Evolutionary conservation across 257 asterid genomes (phyloP), one percentile per base, ranked within the genome.

Genomic region (Apocynum venetum): DNA sequence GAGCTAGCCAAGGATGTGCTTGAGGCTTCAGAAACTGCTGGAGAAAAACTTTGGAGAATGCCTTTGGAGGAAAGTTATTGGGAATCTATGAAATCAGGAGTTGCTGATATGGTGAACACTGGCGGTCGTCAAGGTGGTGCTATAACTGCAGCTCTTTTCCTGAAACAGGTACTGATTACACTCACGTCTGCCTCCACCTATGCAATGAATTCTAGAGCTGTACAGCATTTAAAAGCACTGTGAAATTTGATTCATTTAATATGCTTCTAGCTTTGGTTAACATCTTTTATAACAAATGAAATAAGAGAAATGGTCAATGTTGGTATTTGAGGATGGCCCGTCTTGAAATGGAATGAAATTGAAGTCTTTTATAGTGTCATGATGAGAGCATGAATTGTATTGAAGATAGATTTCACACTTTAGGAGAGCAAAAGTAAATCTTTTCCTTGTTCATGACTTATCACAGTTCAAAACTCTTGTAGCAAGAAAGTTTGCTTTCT

Each of bases 51-150:
- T 41, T 95, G 99, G 97, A 91, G 99, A 82, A 75, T 95, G 92
- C 99, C 98, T 0, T 49, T 95, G 91, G 99, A 95, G 87, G 99
- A 95, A 56, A 90, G 92, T 78, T 95, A 95, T 40, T 95, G 99
- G 99, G 99, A 95, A 61, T 79, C 91, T 6, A 95, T 95, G 99
- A 95, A 90, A 80, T 95, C 99, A 0, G 93, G 97, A 57, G 97
- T 93, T 75, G 99, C 99, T 60, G 99, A 96, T 84, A 93, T 96
- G 99, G 98, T 89, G 43, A 96, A 96, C 74, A 93, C 97, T 0
- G 99, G 99, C 14, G 89, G 95, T 71, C 97, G 97, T 82, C 95
- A 80, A 82, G 99, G 97, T 61, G 99, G 99, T 15, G 87, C 98
- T 41, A 96, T 96, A 83, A 89, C 92, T 0, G 99, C 99, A 35